Percentiles rank a stretch among this genome's conserved stretches.
phyloP scores from a whole-genome alignment of 495 filamentous ascomycete species.

The Xylaria cubensis region DNA sequence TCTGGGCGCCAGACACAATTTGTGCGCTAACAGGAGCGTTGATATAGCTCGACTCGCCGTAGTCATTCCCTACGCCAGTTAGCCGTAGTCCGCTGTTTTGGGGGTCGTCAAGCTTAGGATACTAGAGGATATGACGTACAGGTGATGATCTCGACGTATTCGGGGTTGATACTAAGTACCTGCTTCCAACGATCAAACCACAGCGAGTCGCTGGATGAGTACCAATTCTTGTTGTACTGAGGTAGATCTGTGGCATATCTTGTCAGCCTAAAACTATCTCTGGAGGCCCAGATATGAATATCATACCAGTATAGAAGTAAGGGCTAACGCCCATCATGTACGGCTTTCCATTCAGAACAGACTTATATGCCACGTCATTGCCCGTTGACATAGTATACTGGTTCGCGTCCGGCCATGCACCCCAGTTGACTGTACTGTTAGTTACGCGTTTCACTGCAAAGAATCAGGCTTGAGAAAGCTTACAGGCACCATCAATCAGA shows the following conservation, averaged over 20 bases:
- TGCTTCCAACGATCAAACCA: slow-evolving; percentile 81
- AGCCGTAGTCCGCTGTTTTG: slow-evolving; percentile 7
- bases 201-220: slow-evolving; percentile 71
- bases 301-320: slow-evolving; percentile 69
- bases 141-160: slow-evolving; percentile 67
- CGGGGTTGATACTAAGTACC: slow-evolving; percentile 65
- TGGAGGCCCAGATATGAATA: slow-evolving; percentile 3
- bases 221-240: slow-evolving; percentile 73
- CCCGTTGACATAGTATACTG: slow-evolving; percentile 57
- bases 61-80: slow-evolving; percentile 72
- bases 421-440: slow-evolving; percentile 63
- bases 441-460: background rate
- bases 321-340: slow-evolving; percentile 85
- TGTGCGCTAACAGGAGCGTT: slow-evolving; percentile 59
- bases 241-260: slow-evolving; percentile 59
- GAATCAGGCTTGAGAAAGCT: slow-evolving; percentile 15
- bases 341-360: slow-evolving; percentile 58
- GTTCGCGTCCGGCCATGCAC: slow-evolving; percentile 72
- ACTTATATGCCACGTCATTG: slow-evolving; percentile 62
- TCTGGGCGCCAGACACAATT: slow-evolving; percentile 56
- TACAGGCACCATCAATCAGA: slow-evolving; percentile 65
- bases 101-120: background rate
- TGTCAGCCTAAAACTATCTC: slow-evolving; percentile 4
- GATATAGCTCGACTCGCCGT: slow-evolving; percentile 78
- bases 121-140: slow-evolving; percentile 30